Evolutionary conservation across 2,329 filamentous ascomycete genomes (phyloP), one percentile per base, ranked within the genome.

Genomic region (Sphaerulina populicola): DNA sequence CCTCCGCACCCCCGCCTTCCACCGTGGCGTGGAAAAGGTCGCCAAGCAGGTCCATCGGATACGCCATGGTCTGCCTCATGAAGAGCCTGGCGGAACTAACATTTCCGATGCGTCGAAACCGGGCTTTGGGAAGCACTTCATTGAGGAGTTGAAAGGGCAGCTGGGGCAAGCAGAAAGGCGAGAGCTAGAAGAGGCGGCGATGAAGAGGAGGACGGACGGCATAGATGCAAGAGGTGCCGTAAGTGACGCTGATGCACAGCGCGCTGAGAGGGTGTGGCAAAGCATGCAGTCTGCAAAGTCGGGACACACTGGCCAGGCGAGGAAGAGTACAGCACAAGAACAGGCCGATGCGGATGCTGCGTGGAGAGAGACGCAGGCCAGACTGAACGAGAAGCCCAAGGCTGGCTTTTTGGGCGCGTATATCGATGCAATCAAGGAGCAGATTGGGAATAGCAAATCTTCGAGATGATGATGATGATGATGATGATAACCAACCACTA

Each of bases 1-100:
- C 49, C 71, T 81, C 38, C 66, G 68, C 47, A 79, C 75, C 48
- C 76, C 76, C 2, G 63, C 70, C 33, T 81, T 81, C 68, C 78
- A 81, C 59, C 71, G 73, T 48, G 69, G 61, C 23, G 75, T 81
- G 14, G 71, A 74, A 21, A 71, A 71, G 50, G 69, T 76, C 10
- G 77, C 79, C 44, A 69, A 68, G 53, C 66, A 65, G 51, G 69
- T 76, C 51, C 69, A 74, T 55, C 64, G 68, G 30, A 58, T 76
- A 11, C 64, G 65, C 14, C 66, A 75, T 54, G 74, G 74, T 43
- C 72, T 73, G 40, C 74, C 77, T 51, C 71, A 66, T 9, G 70
- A 69, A 58, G 75, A 74, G 60, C 70, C 76, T 66, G 70, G 76
- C 45, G 72, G 70, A 33, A 73, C 70, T 30, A 73, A 72, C 23